Evolutionary conservation across 2,329 filamentous ascomycete species (phyloP).

Genomic region (Pseudogymnoascus sp.): DNA sequence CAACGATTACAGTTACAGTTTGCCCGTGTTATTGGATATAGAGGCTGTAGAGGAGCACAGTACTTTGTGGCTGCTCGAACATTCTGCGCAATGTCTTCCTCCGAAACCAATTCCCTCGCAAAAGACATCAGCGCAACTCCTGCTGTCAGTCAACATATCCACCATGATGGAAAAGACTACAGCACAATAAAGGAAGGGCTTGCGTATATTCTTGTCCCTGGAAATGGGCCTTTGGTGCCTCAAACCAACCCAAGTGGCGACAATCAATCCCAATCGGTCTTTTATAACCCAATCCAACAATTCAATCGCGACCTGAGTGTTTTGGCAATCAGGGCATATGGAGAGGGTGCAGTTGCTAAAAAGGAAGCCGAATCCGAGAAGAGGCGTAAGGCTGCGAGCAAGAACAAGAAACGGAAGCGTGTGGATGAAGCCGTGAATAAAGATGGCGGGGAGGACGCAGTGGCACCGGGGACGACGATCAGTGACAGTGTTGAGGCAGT

Average conservation of each 20-base stretch:
- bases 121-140: conserved; percentile 28
- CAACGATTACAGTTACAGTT: neutral
- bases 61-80: neutral
- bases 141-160: conserved; percentile 27
- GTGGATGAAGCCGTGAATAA: conserved; percentile 30
- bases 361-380: conserved; percentile 39
- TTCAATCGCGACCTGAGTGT: conserved; percentile 96
- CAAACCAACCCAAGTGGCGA: conserved; percentile 43
- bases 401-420: conserved; percentile 42
- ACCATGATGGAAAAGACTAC: conserved; percentile 47
- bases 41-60: neutral
- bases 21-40: neutral
- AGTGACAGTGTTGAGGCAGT: neutral
- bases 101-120: neutral
- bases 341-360: conserved; percentile 56
- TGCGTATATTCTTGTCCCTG: conserved; percentile 61
- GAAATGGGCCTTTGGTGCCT: conserved; percentile 41
- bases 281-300: conserved; percentile 98
- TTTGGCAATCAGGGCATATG: conserved; percentile 83
- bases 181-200: conserved; percentile 60
- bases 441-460: conserved; percentile 32
- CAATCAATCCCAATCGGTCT: conserved; percentile 70
- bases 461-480: conserved; percentile 13
- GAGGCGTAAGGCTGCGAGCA: conserved; percentile 32
- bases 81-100: neutral